Evolutionary conservation across 1,284 basidiomycete genomes (phyloP).

Genomic region (Apiotrichum sp.): DNA sequence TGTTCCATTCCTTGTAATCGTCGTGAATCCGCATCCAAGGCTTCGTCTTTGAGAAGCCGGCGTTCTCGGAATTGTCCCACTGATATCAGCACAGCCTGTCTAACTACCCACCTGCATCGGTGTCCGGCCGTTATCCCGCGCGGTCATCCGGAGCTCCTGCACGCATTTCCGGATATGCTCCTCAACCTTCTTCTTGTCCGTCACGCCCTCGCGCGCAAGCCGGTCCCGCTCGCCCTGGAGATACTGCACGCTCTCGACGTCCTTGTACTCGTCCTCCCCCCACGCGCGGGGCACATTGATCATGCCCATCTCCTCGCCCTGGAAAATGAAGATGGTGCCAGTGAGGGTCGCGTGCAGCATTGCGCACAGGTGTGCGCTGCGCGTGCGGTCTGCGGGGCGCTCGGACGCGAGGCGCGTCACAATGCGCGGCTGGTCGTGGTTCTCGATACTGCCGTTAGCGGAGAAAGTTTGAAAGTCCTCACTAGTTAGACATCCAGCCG

Average conservation of each 20-base stretch:
- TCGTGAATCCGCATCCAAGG: constrained; percentile 75
- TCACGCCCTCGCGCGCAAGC: neutral
- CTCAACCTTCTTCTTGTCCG: neutral
- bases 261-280: constrained; percentile 67
- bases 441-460: constrained; percentile 3
- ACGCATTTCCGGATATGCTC: neutral
- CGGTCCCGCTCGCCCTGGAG: constrained; percentile 1
- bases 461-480: too few species aligned
- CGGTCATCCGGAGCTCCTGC: constrained; percentile 45
- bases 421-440: constrained; percentile 50
- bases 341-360: constrained; percentile 57
- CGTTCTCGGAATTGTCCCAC: constrained; percentile 58
- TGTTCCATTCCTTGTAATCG: constrained; percentile 62
- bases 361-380: constrained; percentile 61
- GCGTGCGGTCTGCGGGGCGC: constrained; percentile 52
- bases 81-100: constrained; percentile 26
- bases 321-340: constrained; percentile 66
- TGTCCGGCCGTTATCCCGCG: constrained; percentile 61
- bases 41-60: constrained; percentile 57
- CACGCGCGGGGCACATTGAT: constrained; percentile 62
- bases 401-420: constrained; percentile 64
- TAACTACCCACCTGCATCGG: constrained; percentile 18
- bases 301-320: constrained; percentile 66
- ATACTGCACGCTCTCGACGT: constrained; percentile 37
- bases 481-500: constrained; percentile 55